phyloP scores from a whole-genome alignment of 202 grass and related monocot genomes.

The Hordeum pubiflorum region DNA sequence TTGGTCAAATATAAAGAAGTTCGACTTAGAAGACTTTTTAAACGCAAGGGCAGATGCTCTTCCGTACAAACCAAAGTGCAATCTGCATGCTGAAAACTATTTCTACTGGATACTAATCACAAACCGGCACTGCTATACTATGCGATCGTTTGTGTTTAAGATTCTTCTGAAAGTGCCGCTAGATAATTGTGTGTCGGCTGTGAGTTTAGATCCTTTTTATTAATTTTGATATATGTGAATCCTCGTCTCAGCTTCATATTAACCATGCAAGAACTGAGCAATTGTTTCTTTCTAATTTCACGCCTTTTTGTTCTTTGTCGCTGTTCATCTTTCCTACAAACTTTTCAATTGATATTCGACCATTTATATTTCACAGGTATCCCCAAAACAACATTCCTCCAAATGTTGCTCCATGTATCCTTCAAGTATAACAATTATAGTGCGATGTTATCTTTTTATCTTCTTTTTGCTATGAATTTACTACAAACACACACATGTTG shows the following conservation, averaged over 20 bases:
- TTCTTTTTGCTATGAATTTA: neutral
- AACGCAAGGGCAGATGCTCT: neutral
- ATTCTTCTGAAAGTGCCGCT: neutral
- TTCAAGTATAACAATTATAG: constrained; percentile 33
- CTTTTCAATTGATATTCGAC: constrained; percentile 6
- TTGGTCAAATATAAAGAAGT: too few relatives aligned
- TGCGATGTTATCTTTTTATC: constrained; percentile 5
- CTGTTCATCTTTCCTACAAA: neutral
- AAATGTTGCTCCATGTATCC: constrained; percentile 77
- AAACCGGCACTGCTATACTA: neutral
- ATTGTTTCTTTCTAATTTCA: neutral
- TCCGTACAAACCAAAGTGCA: neutral
- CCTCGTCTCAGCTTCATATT: neutral
- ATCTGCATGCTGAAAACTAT: neutral
- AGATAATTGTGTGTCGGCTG: neutral
- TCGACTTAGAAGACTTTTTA: too few relatives aligned
- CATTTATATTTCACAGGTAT: constrained; percentile 60
- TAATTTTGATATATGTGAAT: neutral
- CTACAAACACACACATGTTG: neutral
- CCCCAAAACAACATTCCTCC: constrained; percentile 66
- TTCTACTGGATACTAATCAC: neutral
- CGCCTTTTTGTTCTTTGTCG: neutral
- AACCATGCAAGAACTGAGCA: neutral
- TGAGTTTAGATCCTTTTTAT: neutral
- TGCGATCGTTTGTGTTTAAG: neutral